These are phyloP conservation scores for Debaryomyces nepalensis DNA, from an alignment of 1,139 yeast species.

Conservation along the genomic window DNA sequence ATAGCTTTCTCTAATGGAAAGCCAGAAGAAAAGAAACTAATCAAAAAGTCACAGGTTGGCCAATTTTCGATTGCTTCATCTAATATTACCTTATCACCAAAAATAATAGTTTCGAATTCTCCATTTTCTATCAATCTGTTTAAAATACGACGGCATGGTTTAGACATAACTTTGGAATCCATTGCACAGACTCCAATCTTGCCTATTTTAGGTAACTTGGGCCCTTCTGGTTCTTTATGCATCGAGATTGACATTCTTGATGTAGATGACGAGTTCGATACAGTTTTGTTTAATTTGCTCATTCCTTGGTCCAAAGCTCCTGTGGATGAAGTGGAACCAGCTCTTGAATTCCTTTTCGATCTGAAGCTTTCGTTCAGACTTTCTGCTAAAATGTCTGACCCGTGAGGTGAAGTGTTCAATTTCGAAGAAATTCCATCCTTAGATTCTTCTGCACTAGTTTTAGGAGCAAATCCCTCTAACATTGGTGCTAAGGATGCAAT, in stretches of 20 bases:
- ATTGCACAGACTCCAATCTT: constrained; percentile 98
- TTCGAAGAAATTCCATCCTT: constrained; percentile 22
- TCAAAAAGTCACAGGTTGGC: constrained; percentile 97
- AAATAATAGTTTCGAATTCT: constrained; percentile 94
- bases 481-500: constrained; percentile 82
- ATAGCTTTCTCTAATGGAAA: constrained; percentile 97
- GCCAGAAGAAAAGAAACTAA: constrained; percentile 92
- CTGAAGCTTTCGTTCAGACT: constrained; percentile 5
- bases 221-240: constrained; percentile 46
- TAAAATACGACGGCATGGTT: constrained; percentile 91
- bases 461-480: constrained; percentile 71
- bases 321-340: constrained; percentile 29
- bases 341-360: constrained; percentile 20
- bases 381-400: constrained; percentile 11
- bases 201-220: constrained; percentile 75
- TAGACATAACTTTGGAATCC: constrained; percentile 95
- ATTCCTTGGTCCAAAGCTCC: constrained; percentile 14
- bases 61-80: constrained; percentile 94
- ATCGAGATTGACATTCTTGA: constrained; percentile 53
- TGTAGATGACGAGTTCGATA: constrained; percentile 43
- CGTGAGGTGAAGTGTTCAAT: constrained; percentile 15
- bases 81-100: constrained; percentile 95
- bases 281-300: constrained; percentile 39
- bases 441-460: constrained; percentile 64
- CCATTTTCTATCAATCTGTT: constrained; percentile 89